Percentiles rank a stretch among this genome's conserved stretches.
phyloP scores from a whole-genome alignment of 345 rosid species.

The Hirschfeldia incana region DNA sequence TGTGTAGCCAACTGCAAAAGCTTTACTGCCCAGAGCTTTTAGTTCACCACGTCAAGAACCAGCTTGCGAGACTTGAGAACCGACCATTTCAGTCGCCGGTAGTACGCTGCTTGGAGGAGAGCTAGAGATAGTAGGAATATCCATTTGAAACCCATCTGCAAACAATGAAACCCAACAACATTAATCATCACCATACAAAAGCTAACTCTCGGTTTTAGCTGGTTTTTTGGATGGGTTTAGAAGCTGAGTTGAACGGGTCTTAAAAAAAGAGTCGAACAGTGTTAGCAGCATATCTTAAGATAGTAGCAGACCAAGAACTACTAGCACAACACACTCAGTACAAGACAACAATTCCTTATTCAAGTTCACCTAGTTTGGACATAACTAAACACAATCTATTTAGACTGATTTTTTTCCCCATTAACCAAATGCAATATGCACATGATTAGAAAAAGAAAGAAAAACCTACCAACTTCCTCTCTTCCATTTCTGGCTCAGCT shows the following conservation, averaged over 20 bases:
- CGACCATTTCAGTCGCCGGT: slow-evolving; percentile 93
- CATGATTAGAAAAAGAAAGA: too few species aligned
- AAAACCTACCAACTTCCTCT: too few species aligned
- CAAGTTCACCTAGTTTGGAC: background rate
- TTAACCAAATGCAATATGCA: background rate
- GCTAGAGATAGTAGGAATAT: slow-evolving; percentile 91
- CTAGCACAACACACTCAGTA: too few species aligned
- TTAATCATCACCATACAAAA: background rate
- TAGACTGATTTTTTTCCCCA: background rate
- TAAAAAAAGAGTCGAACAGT: too few species aligned
- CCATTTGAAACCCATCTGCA: slow-evolving; percentile 99
- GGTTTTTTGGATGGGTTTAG: too few species aligned
- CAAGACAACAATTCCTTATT: background rate
- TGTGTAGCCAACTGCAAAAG: slow-evolving; percentile 19
- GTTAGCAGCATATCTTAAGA: too few species aligned
- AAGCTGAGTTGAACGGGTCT: too few species aligned
- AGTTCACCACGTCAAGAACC: slow-evolving; percentile 90
- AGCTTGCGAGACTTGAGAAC: slow-evolving; percentile 88
- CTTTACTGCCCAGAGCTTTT: slow-evolving; percentile 14
- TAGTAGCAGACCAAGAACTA: slow-evolving; percentile 4
- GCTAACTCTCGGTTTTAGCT: too few species aligned
- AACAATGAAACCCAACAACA: background rate
- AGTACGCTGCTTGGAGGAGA: slow-evolving; percentile 87
- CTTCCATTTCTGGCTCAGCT: background rate
- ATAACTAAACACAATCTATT: slow-evolving; percentile 5